Evolutionary conservation across 768 basidiomycete species (phyloP), one percentile per base, ranked within the genome.

Genomic region (Chalciporus pseudorubinellus): DNA sequence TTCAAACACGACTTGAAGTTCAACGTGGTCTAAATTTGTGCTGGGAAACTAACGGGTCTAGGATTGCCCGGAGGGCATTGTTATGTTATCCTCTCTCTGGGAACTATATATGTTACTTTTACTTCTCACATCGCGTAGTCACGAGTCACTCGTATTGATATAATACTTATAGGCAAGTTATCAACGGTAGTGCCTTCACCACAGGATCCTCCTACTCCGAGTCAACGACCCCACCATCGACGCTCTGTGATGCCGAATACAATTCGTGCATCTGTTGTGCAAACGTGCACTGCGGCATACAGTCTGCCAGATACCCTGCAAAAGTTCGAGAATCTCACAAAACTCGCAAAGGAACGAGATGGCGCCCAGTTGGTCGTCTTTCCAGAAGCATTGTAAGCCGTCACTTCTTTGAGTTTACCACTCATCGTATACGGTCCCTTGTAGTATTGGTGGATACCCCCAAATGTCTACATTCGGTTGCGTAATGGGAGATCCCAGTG

Each of bases 371-470:
- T 82, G 1, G 77, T 72, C 18, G 77, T 82, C 19, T 82, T 82
- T 57, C 81, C 81, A 14, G 81, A 82, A 61, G 80, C 78, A 19
- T 82, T 82, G 81, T 81, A 49, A 55, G 77, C 67, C 3, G 4
- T 49, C 5, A 8, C 46, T 26, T 31, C n/a, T 10, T 41, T 18
- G 40, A 20, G 3, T 8, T 18, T 7, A 26, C 6, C 39, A 9
- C 20, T 28, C 19, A 31, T 43, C 48, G 38, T 24, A 13, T 1
- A 19, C 44, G 31, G 26, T 11, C 21, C 14, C 28, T 50, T 18
- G 41, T 20, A 81, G 80, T 53, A 72, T 80, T 39, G 82, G 82
- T 5, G 82, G 82, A 3, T 84, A 84, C 59, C 82, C 83, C 9
- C 82, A 81, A 57, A 71, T 74, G 65, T 81, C 80, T 1, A 75